Percentiles rank a stretch among this genome's conserved stretches.
Conservation (phyloP, 257 asterid genomes). For the Rehmannia glutinosa region DNA sequence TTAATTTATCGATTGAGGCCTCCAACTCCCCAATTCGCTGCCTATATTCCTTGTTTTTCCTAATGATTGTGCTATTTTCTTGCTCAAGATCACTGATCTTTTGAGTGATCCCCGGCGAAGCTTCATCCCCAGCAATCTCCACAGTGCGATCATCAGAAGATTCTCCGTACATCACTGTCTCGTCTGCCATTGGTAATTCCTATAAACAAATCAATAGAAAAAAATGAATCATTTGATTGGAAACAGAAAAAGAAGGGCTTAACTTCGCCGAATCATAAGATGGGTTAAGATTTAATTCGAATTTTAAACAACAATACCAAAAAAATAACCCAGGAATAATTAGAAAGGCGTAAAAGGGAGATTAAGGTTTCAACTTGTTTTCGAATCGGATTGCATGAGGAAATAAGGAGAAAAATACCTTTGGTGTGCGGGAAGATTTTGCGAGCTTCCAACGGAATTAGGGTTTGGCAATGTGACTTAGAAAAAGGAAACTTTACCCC, state of each 20-base stretch:
- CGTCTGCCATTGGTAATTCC: slow-evolving; percentile 54
- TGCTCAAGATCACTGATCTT: slow-evolving; percentile 43
- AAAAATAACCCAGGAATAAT: no score
- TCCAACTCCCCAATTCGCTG: slow-evolving; percentile 42
- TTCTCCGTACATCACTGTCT: slow-evolving; percentile 37
- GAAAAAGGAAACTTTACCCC: not conserved
- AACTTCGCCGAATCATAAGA: no score
- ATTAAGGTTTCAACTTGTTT: not conserved
- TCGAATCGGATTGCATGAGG: not conserved
- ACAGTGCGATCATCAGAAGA: slow-evolving; percentile 39
- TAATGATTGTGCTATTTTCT: slow-evolving; percentile 35
- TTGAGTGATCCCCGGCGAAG: slow-evolving; percentile 27
- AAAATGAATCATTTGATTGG: not conserved
- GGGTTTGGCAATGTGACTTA: slow-evolving; percentile 5
- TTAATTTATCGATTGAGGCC: slow-evolving; percentile 29
- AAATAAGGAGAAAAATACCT: not conserved
- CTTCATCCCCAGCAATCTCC: slow-evolving; percentile 47
- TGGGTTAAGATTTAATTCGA: no score
- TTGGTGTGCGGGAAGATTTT: not conserved
- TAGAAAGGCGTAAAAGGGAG: not conserved
- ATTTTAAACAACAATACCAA: no score
- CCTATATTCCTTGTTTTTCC: slow-evolving; percentile 38
- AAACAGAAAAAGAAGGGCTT: not conserved
- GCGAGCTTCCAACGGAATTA: not conserved
- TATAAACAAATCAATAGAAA: not conserved